Base-by-base conservation (phyloP, 345 rosid genomes). In the Salix suchowensis region DNA sequence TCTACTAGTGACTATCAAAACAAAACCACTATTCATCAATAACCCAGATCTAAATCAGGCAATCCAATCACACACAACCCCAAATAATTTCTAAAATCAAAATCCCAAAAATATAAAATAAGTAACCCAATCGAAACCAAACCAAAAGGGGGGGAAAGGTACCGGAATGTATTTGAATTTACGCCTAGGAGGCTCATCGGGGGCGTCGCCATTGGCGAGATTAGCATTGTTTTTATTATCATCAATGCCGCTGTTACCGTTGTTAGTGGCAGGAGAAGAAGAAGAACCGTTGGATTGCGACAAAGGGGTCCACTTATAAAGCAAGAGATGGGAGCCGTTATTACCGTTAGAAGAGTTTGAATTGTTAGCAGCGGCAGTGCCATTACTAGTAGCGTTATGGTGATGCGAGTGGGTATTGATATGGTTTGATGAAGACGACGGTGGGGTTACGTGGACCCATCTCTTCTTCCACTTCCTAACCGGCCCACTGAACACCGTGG, bases 401-500 rank as follows among this genome's bases (percentile, higher is more conserved):
- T 54, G 80, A 72, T 73, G 72, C 14, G 34, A n/a, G 64, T 70
- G 81, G 50, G 70, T 26, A 83, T 65, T 73, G 83, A 50, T 71
- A 75, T 40, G 66, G 68, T 65, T 81, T 66, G 94, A 82, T 6
- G 34, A 26, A 26, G 34, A 46, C 4, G 52, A 58, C 15, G 76
- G 73, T 8, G 91, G 92, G 40, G 92, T 76, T 61, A 89, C 89
- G 80, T 86, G 97, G 86, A 94, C 85, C 99, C 99, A 96, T 85
- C 89, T 86, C 92, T 96, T 96, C 91, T 90, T 93, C 99, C 99
- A 96, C 84, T 83, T 94, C 85, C 99, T 89, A 32, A 96, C 98
- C 75, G 95, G 97, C 0, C 99, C 99, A 16, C 81, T 92, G 89
- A 96, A 96, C 65, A 94, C 98, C 71, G 98, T 89, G 11, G 99